Conservation (phyloP, 306 rosid genomes). For the Luffa acutangula region DNA sequence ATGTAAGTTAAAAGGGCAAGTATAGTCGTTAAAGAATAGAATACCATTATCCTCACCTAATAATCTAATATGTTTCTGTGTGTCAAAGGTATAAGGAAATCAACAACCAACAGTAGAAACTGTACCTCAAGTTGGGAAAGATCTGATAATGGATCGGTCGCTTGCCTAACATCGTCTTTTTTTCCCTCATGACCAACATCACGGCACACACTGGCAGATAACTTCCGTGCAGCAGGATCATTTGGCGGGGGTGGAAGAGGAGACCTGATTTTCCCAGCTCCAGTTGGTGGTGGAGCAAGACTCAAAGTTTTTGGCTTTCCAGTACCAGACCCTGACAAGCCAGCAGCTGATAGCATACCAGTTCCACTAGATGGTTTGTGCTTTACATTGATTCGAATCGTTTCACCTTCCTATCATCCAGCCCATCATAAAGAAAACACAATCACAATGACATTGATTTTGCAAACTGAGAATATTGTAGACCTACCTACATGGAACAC, state of each 20-base stretch:
- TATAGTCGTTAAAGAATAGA: neutral
- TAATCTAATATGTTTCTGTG: neutral
- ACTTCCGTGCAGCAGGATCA: constrained; percentile 75
- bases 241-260: constrained; percentile 92
- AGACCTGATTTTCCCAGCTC: constrained; percentile 63
- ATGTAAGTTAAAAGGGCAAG: neutral
- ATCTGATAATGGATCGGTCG: constrained; percentile 66
- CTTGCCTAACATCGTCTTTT: constrained; percentile 26
- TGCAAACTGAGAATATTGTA: neutral
- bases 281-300: constrained; percentile 82
- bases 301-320: constrained; percentile 57
- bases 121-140: constrained; percentile 87
- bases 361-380: constrained; percentile 66
- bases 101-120: neutral
- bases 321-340: constrained; percentile 40
- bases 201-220: constrained; percentile 21
- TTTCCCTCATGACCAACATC: constrained; percentile 26
- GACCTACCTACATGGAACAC: neutral
- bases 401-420: constrained; percentile 80
- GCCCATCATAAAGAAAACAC: neutral
- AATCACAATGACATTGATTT: neutral
- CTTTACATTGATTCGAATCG: constrained; percentile 92
- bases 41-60: neutral
- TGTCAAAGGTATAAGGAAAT: neutral
- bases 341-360: constrained; percentile 98